Percentiles rank a stretch among this genome's conserved stretches.
Conservation (phyloP, 495 filamentous ascomycete genomes). For the Neurospora africana region DNA sequence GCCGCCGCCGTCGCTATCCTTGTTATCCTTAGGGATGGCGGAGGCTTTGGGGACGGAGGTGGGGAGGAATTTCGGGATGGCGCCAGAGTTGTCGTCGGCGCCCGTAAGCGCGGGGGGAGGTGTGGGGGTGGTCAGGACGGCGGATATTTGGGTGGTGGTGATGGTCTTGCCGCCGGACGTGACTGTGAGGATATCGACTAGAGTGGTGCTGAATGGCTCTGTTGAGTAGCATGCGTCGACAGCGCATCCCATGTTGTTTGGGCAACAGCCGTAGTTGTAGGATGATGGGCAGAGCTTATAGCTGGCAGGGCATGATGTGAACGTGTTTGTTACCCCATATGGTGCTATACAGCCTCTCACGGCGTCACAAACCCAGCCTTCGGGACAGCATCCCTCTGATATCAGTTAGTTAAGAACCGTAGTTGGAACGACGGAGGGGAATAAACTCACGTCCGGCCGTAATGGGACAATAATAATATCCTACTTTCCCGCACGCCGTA, state of each 20-base stretch:
- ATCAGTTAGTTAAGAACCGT: neutral
- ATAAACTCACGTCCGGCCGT: constrained; percentile 14
- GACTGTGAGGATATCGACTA: constrained; percentile 25
- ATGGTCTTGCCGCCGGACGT: constrained; percentile 19
- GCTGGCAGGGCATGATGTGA: constrained; percentile 19
- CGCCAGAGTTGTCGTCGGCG: constrained; percentile 1
- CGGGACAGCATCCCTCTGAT: constrained; percentile 25
- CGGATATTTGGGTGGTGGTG: constrained; percentile 19
- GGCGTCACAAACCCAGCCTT: constrained; percentile 24
- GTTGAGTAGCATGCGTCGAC: constrained; percentile 27
- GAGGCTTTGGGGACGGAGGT: constrained; percentile 28
- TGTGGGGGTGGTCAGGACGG: constrained; percentile 18
- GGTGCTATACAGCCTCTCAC: constrained; percentile 20
- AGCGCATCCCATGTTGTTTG: constrained; percentile 28
- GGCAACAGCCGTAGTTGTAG: constrained; percentile 32
- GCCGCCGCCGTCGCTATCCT: constrained; percentile 2
- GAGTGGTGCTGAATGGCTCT: constrained; percentile 18
- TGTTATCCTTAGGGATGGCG: constrained; percentile 5
- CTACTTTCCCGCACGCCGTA: constrained; percentile 22
- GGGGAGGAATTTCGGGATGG: constrained; percentile 27
- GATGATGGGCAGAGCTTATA: constrained; percentile 29
- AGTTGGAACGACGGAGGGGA: too few relatives aligned
- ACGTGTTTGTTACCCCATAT: constrained; percentile 13
- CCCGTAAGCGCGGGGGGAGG: constrained; percentile 8
- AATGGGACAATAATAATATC: constrained; percentile 24